Conservation (phyloP, 805 yeast genomes). For the Saccharomycopsis babjevae region DNA sequence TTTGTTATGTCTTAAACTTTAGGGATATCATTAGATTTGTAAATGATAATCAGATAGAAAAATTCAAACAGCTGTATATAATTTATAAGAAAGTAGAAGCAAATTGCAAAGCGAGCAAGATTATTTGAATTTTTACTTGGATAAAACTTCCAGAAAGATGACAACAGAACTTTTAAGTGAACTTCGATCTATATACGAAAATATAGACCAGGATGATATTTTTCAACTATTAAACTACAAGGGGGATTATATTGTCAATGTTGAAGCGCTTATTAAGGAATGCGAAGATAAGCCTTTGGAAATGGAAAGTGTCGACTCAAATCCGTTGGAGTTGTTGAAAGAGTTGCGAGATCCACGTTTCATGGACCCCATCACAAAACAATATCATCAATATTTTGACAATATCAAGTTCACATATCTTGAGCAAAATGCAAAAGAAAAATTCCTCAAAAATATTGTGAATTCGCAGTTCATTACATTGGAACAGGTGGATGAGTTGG, state of each 20-base stretch:
- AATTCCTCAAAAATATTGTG: constrained; percentile 13
- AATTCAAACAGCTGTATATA: no score
- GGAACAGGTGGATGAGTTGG: constrained; percentile 8
- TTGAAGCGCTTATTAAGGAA: constrained; percentile 7
- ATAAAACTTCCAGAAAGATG: not conserved
- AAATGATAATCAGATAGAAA: no score
- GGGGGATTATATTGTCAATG: constrained; percentile 13
- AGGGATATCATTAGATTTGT: not conserved
- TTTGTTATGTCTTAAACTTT: no score
- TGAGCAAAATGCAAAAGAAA: constrained; percentile 17
- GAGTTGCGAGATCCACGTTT: constrained; percentile 9
- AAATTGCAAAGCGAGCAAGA: no score
- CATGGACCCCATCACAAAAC: constrained; percentile 8
- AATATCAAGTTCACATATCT: constrained; percentile 17
- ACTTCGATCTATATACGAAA: constrained; percentile 1
- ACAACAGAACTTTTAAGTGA: not conserved
- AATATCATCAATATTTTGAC: constrained; percentile 14
- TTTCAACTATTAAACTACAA: constrained; percentile 9
- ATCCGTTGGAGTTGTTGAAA: constrained; percentile 3
- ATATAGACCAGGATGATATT: constrained; percentile 8
- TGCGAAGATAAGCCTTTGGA: not conserved
- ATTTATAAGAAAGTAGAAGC: no score
- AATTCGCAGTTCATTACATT: constrained; percentile 12
- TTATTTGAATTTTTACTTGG: not conserved
- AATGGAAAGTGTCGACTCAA: not conserved